These are phyloP conservation scores for Amanita fuliginea DNA, from an alignment of 768 basidiomycete species.

Conservation along the genomic window DNA sequence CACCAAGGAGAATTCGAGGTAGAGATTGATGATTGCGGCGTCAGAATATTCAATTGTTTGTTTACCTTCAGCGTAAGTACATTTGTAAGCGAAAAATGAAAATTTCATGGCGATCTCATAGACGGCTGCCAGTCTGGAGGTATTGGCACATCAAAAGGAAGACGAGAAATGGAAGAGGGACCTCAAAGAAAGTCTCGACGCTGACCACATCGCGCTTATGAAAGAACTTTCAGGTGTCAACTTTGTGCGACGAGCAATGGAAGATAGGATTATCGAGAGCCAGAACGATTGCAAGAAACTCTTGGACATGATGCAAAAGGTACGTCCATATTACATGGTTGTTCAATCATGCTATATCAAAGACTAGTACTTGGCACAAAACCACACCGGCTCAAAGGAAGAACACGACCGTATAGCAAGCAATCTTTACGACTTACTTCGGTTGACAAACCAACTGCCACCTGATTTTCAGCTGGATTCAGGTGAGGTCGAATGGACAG, in stretches of 20 bases:
- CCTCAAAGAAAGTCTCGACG: not conserved
- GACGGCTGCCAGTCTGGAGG: constrained; percentile 11
- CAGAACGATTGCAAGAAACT: constrained; percentile 24
- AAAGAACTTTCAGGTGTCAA: constrained; percentile 33
- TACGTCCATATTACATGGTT: constrained; percentile 9
- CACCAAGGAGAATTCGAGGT: constrained; percentile 31
- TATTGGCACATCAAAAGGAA: not conserved
- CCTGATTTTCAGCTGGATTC: constrained; percentile 38
- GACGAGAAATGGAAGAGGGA: constrained; percentile 1
- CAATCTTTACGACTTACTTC: constrained; percentile 41
- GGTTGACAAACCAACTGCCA: constrained; percentile 32
- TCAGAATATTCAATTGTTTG: constrained; percentile 33
- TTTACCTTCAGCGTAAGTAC: constrained; percentile 31
- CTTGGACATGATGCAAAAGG: constrained; percentile 42
- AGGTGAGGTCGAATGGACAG: constrained; percentile 40
- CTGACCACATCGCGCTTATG: constrained; percentile 9
- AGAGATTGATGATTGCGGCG: constrained; percentile 35
- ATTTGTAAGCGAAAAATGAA: not conserved
- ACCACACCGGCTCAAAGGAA: constrained; percentile 18
- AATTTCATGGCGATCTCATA: constrained; percentile 18
- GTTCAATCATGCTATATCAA: not conserved
- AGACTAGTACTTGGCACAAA: constrained; percentile 22
- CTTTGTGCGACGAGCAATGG: constrained; percentile 25
- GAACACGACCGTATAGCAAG: constrained; percentile 32
- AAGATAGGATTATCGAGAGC: constrained; percentile 20